Base-by-base conservation (phyloP, 495 filamentous ascomycete genomes). In the Aspergillus incahuasiensis region DNA sequence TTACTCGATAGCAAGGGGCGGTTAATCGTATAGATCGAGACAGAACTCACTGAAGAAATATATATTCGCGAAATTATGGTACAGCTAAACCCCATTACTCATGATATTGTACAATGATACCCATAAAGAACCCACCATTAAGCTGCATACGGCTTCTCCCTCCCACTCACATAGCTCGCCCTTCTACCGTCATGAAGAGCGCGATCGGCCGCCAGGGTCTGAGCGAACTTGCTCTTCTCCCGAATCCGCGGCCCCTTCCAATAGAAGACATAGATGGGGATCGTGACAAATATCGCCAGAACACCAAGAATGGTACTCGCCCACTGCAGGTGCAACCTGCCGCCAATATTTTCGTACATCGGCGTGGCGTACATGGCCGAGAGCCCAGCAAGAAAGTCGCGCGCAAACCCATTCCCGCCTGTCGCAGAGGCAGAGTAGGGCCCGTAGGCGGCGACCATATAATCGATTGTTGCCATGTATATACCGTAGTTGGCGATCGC, bases 401-500 rank as follows among this genome's bases (percentile, higher is more conserved):
- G 63, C 0, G 74, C 73, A 18, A 77, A 73, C 0, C 80, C 84
- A 57, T 88, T 88, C 1, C 85, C 85, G 18, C 88, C 88, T 1
- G 88, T 91, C 0, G 88, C 88, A 0, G 87, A 90, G 4, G 88
- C 86, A 22, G 86, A 84, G 66, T 90, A 91, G 0, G 84, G 85
- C 0, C 88, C 88, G 64, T 92, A 91, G 1, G 86, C 81, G 40
- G 81, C 83, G n/a, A 91, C 82, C 88, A 90, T 91, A 71, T 92
- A 92, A 59, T 92, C 88, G 54, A 91, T 88, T 0, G 88, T 90
- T 0, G 86, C 86, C 86, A 90, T 89, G 69, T 88, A 87, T 59
- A 88, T 87, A 44, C 78, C 75, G 58, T 87, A 87, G 61, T 88
- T 86, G 21, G 85, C 84, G 52, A 86, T 85, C 8, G 82, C 84